A percentile compares a stretch with the other conserved stretches of the same genome.
phyloP scores from a whole-genome alignment of 176 grass and related monocot genomes.

The Lolium rigidum region DNA sequence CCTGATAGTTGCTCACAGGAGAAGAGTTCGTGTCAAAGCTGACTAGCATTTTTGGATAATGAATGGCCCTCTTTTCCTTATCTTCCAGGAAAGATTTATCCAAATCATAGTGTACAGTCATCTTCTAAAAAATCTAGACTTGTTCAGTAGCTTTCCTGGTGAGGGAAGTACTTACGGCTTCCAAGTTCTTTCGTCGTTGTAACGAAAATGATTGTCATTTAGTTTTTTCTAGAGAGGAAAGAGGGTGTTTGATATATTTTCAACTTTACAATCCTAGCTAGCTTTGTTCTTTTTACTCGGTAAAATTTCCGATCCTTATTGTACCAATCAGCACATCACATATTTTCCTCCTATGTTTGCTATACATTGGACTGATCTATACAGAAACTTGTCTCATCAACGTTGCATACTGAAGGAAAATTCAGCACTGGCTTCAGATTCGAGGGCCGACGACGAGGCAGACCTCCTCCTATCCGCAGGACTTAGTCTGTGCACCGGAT shows the following conservation, averaged over 20 bases:
- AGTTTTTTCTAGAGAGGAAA: not conserved
- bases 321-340: not conserved
- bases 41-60: slow-evolving; percentile 59
- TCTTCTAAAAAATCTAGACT: not conserved
- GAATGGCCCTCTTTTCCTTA: not conserved
- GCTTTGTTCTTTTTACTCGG: slow-evolving; percentile 19
- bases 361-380: slow-evolving; percentile 35
- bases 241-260: no score
- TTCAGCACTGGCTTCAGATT: slow-evolving; percentile 26
- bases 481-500: slow-evolving; percentile 5
- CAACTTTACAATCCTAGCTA: no score
- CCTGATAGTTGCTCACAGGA: slow-evolving; percentile 49
- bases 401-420: slow-evolving; percentile 59
- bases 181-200: slow-evolving; percentile 27
- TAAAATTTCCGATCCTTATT: slow-evolving; percentile 23
- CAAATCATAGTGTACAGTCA: not conserved
- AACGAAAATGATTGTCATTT: not conserved
- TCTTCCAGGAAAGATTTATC: not conserved
- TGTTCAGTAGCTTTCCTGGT: slow-evolving; percentile 20
- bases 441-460: not conserved
- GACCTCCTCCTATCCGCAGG: slow-evolving; percentile 6
- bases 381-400: slow-evolving; percentile 15
- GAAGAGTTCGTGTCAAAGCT: slow-evolving; percentile 55
- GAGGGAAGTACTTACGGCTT: not conserved
- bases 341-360: not conserved